Conservation (phyloP, 140 eudicot genomes). For the Erigeron philadelphicus region DNA sequence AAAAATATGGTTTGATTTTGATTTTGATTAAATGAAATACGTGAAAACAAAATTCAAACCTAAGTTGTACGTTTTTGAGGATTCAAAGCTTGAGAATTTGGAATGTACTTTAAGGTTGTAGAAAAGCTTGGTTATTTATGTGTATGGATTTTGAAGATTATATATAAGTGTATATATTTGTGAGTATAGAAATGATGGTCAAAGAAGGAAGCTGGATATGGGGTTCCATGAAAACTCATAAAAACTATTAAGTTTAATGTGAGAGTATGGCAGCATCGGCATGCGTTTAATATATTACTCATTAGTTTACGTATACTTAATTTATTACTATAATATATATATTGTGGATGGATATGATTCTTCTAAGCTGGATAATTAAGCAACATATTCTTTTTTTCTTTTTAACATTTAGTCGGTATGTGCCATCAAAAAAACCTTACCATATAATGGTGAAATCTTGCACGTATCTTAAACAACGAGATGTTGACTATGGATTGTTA, state of each 20-base stretch:
- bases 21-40: neutral
- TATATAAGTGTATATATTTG: neutral
- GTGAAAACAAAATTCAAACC: constrained; percentile 21
- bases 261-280: constrained; percentile 15
- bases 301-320: too few relatives aligned
- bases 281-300: neutral
- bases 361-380: too few relatives aligned
- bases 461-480: too few relatives aligned
- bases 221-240: constrained; percentile 33
- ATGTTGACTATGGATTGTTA: too few relatives aligned
- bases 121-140: constrained; percentile 21
- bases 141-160: constrained; percentile 10
- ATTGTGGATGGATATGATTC: too few relatives aligned
- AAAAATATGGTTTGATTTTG: constrained; percentile 19
- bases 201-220: constrained; percentile 30
- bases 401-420: too few relatives aligned
- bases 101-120: constrained; percentile 27
- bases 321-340: too few relatives aligned
- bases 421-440: too few relatives aligned
- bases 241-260: constrained; percentile 7
- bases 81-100: constrained; percentile 45
- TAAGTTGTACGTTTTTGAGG: constrained; percentile 28
- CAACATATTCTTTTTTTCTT: too few relatives aligned
- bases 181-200: constrained; percentile 25
- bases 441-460: too few relatives aligned